phyloP scores from a whole-genome alignment of 306 rosid species.

The Dicorynia guianensis region DNA sequence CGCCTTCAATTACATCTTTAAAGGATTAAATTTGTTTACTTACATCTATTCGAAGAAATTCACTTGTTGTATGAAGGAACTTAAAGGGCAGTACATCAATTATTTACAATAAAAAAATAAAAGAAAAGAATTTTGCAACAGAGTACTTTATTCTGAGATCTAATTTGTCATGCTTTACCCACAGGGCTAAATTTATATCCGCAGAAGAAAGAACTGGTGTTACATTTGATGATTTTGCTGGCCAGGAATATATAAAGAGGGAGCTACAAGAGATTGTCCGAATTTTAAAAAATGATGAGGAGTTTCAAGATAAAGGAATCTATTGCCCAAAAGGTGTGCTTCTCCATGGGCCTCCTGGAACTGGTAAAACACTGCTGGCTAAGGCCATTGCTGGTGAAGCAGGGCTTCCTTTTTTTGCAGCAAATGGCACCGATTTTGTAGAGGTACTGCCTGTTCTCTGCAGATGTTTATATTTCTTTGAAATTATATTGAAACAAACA shows the following conservation, averaged over 20 bases:
- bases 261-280: slow-evolving; percentile 96
- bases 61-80: background rate
- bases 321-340: slow-evolving; percentile 98
- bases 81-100: slow-evolving; percentile 12
- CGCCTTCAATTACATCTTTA: background rate
- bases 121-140: slow-evolving; percentile 18
- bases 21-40: background rate
- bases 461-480: slow-evolving; percentile 18
- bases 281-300: slow-evolving; percentile 88
- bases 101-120: slow-evolving; percentile 33
- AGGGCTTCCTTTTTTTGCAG: slow-evolving; percentile 97
- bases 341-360: slow-evolving; percentile 99
- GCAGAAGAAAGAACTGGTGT: slow-evolving; percentile 98
- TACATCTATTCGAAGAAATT: background rate
- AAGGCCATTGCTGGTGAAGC: slow-evolving; percentile 99
- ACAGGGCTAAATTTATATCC: slow-evolving; percentile 97
- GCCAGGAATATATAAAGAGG: slow-evolving; percentile 97
- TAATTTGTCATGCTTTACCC: slow-evolving; percentile 54
- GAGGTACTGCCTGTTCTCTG: slow-evolving; percentile 70
- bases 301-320: slow-evolving; percentile 92
- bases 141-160: slow-evolving; percentile 36
- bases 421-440: slow-evolving; percentile 97
- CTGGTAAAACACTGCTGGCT: slow-evolving; percentile 96
- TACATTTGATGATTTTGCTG: slow-evolving; percentile 98
- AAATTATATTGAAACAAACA: slow-evolving; percentile 38